Evolutionary conservation across 179 eudicot genomes (phyloP).

Genomic region (Sideroxylon spinosum): DNA sequence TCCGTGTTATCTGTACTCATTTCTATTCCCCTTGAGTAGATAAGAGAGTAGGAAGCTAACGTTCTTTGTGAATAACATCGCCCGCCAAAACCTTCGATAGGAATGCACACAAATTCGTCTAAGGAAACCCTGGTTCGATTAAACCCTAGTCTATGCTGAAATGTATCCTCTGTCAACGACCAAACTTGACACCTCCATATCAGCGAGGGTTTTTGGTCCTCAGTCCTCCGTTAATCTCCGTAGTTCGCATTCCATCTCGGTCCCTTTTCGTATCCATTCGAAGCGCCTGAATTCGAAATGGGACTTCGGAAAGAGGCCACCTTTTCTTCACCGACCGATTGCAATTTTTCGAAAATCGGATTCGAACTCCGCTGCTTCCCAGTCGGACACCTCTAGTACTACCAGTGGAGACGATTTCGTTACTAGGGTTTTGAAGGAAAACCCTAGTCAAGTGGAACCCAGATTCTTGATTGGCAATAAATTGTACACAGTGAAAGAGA

Average conservation of each 20-base stretch:
- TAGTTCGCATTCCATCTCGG: slow-evolving; percentile 19
- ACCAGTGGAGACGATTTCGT: slow-evolving; percentile 51
- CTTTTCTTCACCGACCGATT: slow-evolving; percentile 26
- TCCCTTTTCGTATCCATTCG: slow-evolving; percentile 23
- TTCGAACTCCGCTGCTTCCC: slow-evolving; percentile 15
- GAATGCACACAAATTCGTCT: slow-evolving; percentile 4
- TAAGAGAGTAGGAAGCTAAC: not conserved
- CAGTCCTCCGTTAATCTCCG: slow-evolving; percentile 22
- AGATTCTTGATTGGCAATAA: slow-evolving; percentile 51
- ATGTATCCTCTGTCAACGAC: slow-evolving; percentile 10
- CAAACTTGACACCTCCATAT: not conserved
- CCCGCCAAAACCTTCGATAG: not conserved
- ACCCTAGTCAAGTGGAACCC: slow-evolving; percentile 92
- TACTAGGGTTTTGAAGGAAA: slow-evolving; percentile 75
- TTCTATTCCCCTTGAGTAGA: not conserved
- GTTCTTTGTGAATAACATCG: not conserved
- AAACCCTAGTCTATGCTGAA: slow-evolving; percentile 10
- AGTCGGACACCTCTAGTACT: not conserved
- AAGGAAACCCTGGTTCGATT: slow-evolving; percentile 4
- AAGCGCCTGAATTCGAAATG: slow-evolving; percentile 12
- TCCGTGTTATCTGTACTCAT: no score
- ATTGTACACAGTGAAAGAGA: slow-evolving; percentile 56
- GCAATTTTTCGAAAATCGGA: slow-evolving; percentile 27
- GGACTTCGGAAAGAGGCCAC: slow-evolving; percentile 12
- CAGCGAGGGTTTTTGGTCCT: slow-evolving; percentile 8